Evolutionary conservation across 345 rosid species (phyloP), one percentile per base, ranked within the genome.

Genomic region (Melaleuca alternifolia): DNA sequence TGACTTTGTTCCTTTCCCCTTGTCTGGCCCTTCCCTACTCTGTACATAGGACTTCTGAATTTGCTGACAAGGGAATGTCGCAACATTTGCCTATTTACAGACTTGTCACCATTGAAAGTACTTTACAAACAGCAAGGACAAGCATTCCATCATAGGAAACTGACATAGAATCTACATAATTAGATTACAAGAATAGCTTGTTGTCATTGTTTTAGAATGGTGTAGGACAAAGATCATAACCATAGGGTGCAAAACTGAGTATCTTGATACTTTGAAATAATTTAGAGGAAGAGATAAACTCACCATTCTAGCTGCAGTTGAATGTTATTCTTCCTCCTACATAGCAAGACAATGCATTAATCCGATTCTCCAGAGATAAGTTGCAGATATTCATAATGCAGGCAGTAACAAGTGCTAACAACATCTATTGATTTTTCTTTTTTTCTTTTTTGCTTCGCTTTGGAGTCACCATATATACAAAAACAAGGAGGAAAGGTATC

Each of bases 241-340:
- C 79, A 71, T 37, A 18, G 1, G 79, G 48, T 37, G 14, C 24
- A 37, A 71, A 85, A 33, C 51, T 48, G 54, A 52, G 18, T 21
- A 77, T 20, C 54, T 52, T 21, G 2, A 71, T 83, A 83, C 82
- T 51, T 65, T 85, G 52, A 53, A 83, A 88, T 59, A 53, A 57
- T 51, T 62, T 44, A 83, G 37, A 54, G 54, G 75, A 84, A 61
- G 86, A 77, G 86, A 77, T 50, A 87, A 51, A 84, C 97, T 94
- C 91, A 96, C 99, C 93, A 86, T 88, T 96, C 99, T 33, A 96
- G 94, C 90, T 95, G 99, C 91, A 91, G 91, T 88, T 93, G 96
- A 83, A 95, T 92, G 44, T 90, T 57, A 88, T 95, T 92, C 89
- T 90, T 95, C 86, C 5, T 89, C 94, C 98, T 96, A 71, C 28